Base-by-base conservation (phyloP, 2,329 filamentous ascomycete species). In the Hymenoscyphus occultus region DNA sequence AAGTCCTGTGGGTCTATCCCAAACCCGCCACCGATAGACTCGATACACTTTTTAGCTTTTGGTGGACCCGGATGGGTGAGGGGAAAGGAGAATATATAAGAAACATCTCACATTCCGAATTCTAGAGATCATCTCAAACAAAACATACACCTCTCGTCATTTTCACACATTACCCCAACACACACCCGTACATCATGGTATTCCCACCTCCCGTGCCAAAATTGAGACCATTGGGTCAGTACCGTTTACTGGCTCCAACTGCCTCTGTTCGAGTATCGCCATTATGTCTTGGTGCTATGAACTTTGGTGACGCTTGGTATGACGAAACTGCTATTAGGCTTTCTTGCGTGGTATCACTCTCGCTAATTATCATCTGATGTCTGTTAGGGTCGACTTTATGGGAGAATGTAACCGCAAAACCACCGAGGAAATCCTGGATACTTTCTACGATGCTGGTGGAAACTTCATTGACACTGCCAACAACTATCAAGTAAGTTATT, bases 401-500 rank as follows among this genome's bases (percentile, higher is more conserved):
- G 90, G 90, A 39, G 81, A 82, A 45, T 90, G 88, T 76, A 81
- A 84, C 73, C 85, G 90, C 73, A 80, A 84, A 60, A 82, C 82
- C 1, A 81, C 84, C 1, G 88, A 69, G n/a, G 67, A 71, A 19
- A 75, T 90, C 4, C 78, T 89, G 1, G 86, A 89, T 68, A 80
- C 79, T 64, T 89, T 81, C 75, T 80, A 78, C 61, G 78, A 79
- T 16, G 77, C 81, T 0, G 87, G 87, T 3, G 87, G 88, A 14
- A 90, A 90, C 77, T 89, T 90, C 74, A 87, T 90, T 73, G 88
- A 90, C 74, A 89, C 86, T 16, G 66, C 87, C 65, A 89, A 86
- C 77, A 88, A 87, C 75, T 91, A 91, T 76, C 88, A 73, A 48
- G 69, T 69, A 42, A 54, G 64, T 39, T 22, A 28, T 39, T 16